phyloP scores from a whole-genome alignment of 345 rosid genomes.

The Microcos paniculata region DNA sequence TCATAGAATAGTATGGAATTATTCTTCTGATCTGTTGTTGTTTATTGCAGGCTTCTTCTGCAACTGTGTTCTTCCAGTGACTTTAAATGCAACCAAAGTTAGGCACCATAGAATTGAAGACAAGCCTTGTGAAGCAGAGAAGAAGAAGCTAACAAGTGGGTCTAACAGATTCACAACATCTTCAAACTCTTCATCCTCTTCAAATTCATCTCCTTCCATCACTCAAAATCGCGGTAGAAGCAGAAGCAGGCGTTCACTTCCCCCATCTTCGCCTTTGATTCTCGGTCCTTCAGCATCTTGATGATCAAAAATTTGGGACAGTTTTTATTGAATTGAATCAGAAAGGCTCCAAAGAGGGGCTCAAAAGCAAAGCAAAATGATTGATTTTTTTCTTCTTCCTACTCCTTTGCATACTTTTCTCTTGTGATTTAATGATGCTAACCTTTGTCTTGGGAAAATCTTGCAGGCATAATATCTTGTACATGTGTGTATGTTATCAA shows the following conservation, averaged over 20 bases:
- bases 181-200: slow-evolving; percentile 53
- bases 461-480: slow-evolving; percentile 10
- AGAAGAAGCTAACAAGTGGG: slow-evolving; percentile 54
- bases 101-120: slow-evolving; percentile 59
- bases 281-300: slow-evolving; percentile 39
- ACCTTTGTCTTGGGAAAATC: slow-evolving; percentile 2
- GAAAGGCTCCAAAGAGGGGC: not conserved
- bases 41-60: slow-evolving; percentile 65
- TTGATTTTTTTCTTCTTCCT: not conserved
- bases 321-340: not conserved
- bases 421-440: slow-evolving; percentile 20
- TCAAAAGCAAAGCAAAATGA: not conserved
- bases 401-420: not conserved
- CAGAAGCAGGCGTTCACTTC: slow-evolving; percentile 58
- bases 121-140: slow-evolving; percentile 56
- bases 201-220: slow-evolving; percentile 60
- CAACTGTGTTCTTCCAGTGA: slow-evolving; percentile 90
- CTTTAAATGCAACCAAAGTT: slow-evolving; percentile 63
- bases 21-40: not conserved
- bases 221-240: slow-evolving; percentile 62
- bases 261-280: slow-evolving; percentile 61
- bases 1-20: not conserved
- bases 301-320: not conserved
- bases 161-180: slow-evolving; percentile 44
- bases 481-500: slow-evolving; percentile 6